phyloP scores from a whole-genome alignment of 2,329 filamentous ascomycete species.

The Scopulariopsis brevicaulis region DNA sequence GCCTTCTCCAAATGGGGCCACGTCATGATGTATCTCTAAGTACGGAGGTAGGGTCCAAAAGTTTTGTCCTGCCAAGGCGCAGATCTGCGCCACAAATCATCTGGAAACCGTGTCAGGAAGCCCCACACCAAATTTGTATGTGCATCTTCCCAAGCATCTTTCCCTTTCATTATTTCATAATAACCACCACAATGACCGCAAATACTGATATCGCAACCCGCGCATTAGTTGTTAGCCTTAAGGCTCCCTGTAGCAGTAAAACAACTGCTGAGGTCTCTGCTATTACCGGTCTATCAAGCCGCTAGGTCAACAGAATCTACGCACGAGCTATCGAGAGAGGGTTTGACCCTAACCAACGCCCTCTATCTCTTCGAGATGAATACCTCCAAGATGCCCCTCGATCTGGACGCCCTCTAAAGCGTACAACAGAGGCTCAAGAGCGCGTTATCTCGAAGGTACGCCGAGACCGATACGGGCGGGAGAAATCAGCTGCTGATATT shows the following conservation, averaged over 20 bases:
- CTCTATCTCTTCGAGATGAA: conserved; percentile 1
- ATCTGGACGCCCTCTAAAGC: neutral
- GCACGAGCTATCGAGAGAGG: neutral
- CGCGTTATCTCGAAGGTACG: conserved; percentile 1
- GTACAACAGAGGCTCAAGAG: neutral
- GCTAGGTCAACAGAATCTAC: neutral
- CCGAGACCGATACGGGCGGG: conserved; percentile 2
- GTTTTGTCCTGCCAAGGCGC: no score
- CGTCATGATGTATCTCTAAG: no score
- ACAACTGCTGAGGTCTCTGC: neutral
- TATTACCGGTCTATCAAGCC: neutral
- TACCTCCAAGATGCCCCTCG: conserved; percentile 1
- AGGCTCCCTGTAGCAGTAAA: neutral
- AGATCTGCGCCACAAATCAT: no score
- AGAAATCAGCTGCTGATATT: conserved; percentile 5
- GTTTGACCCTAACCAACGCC: conserved; percentile 4
- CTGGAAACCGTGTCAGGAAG: no score
- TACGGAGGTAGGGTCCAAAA: no score
- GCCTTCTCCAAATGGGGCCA: no score
- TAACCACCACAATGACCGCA: no score
- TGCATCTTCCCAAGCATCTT: no score
- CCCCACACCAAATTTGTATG: no score
- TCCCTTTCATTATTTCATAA: no score
- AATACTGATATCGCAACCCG: neutral
- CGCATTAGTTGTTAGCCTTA: neutral